Base-by-base conservation (phyloP, 1,284 basidiomycete genomes). In the Cystobasidiaceae sp. region DNA sequence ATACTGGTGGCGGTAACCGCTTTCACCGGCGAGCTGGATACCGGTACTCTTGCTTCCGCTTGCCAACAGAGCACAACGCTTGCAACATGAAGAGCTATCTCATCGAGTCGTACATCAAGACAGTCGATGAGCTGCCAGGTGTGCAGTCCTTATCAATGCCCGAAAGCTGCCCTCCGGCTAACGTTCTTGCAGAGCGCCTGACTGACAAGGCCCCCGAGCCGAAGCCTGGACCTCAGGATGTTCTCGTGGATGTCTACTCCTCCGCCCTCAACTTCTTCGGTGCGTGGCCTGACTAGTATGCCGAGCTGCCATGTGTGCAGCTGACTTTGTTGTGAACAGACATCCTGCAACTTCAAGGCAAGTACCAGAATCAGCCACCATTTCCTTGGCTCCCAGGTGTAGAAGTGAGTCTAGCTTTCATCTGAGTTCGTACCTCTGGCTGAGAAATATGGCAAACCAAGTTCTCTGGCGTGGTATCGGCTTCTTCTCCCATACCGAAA, bases 331-430 rank as follows among this genome's bases (percentile, higher is more conserved):
- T n/a, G n/a, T n/a, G n/a, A n/a, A 11, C 32, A 62, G 76, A 77
- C 67, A 90, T 90, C 69, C 78, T 93, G 25, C 89, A 91, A 79
- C 80, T 86, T 0, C 88, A 92, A 78, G 91, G 91, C 56, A 91
- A 88, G 80, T 88, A 93, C 75, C 91, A 96, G 76, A 79, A 74
- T 66, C 86, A 92, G 74, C 90, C 89, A 0, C 83, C 88, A 0
- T 81, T 90, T 55, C 92, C 92, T 0, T 94, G 92, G 78, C 81
- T 85, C 9, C 82, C 91, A 6, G 90, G 90, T 21, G 82, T 84
- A 67, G 91, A 30, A 73, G 71, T 44, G 71, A 70, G 3, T 69
- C 71, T n/a, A n/a, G 73, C 74, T 68, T 73, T 73, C 49, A 74
- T 23, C 30, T 25, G 73, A 55, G 71, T 72, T 67, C 72, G 74